Percentiles rank a stretch among this genome's conserved stretches.
phyloP scores from a whole-genome alignment of 257 asterid genomes.

The Osmanthus fragrans region DNA sequence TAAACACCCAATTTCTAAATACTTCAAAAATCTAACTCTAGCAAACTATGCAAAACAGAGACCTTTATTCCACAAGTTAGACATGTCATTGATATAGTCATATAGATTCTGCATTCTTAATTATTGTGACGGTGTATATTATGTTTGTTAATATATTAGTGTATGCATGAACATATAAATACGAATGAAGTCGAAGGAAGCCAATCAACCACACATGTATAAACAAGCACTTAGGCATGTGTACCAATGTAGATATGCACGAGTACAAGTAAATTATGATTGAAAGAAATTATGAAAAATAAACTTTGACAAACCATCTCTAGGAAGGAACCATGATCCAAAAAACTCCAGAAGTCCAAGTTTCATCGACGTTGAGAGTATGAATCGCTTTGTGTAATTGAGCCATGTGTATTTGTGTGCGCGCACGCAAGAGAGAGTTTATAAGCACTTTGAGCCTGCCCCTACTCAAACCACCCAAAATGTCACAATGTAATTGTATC shows the following conservation, averaged over 20 bases:
- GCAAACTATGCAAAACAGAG: not conserved
- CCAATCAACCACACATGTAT: not conserved
- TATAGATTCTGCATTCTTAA: not conserved
- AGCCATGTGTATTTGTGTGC: no score
- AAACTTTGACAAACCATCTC: not conserved
- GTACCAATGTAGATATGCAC: not conserved
- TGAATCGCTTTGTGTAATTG: not conserved
- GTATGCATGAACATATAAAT: not conserved
- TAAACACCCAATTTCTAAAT: conserved; percentile 18
- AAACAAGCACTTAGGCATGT: not conserved
- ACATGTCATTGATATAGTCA: not conserved
- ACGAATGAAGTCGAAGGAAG: not conserved
- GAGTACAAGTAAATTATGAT: not conserved
- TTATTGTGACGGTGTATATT: not conserved
- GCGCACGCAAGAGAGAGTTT: not conserved
- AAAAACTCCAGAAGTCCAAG: not conserved
- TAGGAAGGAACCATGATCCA: not conserved
- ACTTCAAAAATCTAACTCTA: conserved; percentile 18
- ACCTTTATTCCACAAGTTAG: not conserved
- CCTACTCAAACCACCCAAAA: not conserved
- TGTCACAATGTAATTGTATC: not conserved
- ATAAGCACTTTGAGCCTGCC: no score
- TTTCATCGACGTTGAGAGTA: not conserved
- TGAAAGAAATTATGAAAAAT: not conserved
- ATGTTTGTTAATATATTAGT: not conserved